Base-by-base conservation (phyloP, 2,329 filamentous ascomycete species). In the Dactylonectria macrodidyma region DNA sequence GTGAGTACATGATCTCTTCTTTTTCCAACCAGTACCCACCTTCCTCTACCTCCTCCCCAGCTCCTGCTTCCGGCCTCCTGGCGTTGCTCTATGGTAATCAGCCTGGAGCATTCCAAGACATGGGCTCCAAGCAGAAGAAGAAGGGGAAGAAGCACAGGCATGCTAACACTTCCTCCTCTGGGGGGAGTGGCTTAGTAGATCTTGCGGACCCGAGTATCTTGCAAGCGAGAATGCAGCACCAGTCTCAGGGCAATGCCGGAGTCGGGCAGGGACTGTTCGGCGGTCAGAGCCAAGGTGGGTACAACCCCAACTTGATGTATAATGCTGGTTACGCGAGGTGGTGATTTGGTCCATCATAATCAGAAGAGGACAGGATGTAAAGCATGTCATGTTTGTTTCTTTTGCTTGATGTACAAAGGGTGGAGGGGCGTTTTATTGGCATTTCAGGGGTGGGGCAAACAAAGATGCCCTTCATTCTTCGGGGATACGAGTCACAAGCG, bases 61-160 rank as follows among this genome's bases (percentile, higher is more conserved):
- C 92, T 91, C 92, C 93, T 93, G 92, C 93, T 91, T 91, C 94
- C 88, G 92, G 92, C 88, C 92, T 95, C 88, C 88, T 95, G 87
- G 92, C 90, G 89, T 93, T 93, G 89, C 93, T 96, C 88, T 97
- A 97, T 88, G 93, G 93, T 86, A 88, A 91, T 81, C 92, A 93
- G 86, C 87, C 92, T 87, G 93, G 93, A 87, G 90, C 90, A 85
- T 94, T 94, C 87, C 93, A 95, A 91, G 95, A 97, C 83, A 91
- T 92, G 86, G 93, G 93, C 86, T 92, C 93, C 87, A 97, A 97
- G 92, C 95, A 97, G 90, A 97, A 97, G 92, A 98, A 97, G 91
- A 97, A 97, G 94, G 95, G 95, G 88, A 98, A 97, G 91, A 98
- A 98, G 94, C 95, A 98, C 90, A 97, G 95, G 92, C 95, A 98